Evolutionary conservation across 768 basidiomycete genomes (phyloP), one percentile per base, ranked within the genome.

Genomic region (Lanmaoa rubissima): DNA sequence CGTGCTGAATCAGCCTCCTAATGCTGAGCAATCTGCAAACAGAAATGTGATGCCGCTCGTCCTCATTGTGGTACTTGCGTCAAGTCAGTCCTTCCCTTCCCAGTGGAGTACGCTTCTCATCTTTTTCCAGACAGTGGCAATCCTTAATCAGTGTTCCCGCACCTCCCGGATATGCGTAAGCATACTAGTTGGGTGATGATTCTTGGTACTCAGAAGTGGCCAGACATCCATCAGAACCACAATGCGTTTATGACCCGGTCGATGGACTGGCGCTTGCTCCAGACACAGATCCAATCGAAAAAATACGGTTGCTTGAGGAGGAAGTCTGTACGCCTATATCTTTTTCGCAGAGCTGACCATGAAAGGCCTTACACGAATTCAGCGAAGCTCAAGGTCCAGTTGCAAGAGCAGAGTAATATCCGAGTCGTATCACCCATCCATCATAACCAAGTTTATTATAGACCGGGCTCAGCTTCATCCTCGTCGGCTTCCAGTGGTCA

Each of bases 31-130:
- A 47, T 55, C 38, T 58, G 24, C 55, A 26, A 59, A 35, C 28
- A 93, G 90, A 92, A 92, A 88, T 94, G 91, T 62, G 91, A 94
- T 72, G 91, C 91, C 41, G 81, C 86, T 41, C 86, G 92, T 60
- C 91, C 91, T 13, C 89, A 92, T 69, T 94, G 91, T 68, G 80
- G 84, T 41, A 92, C 91, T 51, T 93, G 91, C 65, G 82, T 90
- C 57, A 92, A 87, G 90, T 90, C 63, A 65, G 85, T 79, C n/a
- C 32, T 52, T 49, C 48, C 42, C 40, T 52, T 55, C 34, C 32
- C 24, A 48, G 28, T 4, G 19, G 28, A 51, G 38, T 9, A 9
- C 39, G 3, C 45, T 46, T 51, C 55, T 65, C 57, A 69, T 41
- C 38, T 16, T 42, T 62, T 21, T 48, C 26, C 55, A 91, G 89